Conservation (phyloP, 768 basidiomycete genomes). For the Leccinum fibrillosum region DNA sequence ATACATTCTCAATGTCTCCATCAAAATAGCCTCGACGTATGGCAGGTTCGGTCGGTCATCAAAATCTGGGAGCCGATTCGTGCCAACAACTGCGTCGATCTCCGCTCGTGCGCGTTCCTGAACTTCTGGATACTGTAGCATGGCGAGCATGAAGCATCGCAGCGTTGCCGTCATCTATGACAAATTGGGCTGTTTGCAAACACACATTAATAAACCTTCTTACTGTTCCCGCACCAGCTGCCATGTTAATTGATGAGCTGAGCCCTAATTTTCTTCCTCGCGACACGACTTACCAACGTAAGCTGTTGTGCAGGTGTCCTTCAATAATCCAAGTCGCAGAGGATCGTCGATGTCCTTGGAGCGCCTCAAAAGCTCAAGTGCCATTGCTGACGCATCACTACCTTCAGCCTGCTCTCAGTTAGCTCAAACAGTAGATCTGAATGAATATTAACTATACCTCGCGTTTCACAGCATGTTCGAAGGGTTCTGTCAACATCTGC, state of each 20-base stretch:
- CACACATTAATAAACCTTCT: background rate
- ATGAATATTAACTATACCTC: slow-evolving; percentile 6
- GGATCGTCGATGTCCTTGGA: slow-evolving; percentile 3
- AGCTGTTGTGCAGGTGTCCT: slow-evolving; percentile 11
- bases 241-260: background rate
- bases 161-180: slow-evolving; percentile 10
- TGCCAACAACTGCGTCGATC: slow-evolving; percentile 30
- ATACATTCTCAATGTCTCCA: slow-evolving; percentile 32
- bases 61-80: slow-evolving; percentile 23
- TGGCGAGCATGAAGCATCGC: slow-evolving; percentile 30
- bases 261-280: background rate
- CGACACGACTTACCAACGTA: slow-evolving; percentile 15
- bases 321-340: slow-evolving; percentile 10
- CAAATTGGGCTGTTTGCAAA: background rate
- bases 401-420: slow-evolving; percentile 9
- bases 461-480: slow-evolving; percentile 15
- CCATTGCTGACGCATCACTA: slow-evolving; percentile 11
- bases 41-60: slow-evolving; percentile 24
- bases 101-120: slow-evolving; percentile 31
- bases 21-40: slow-evolving; percentile 29
- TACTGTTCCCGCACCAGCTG: background rate
- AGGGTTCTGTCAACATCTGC: slow-evolving; percentile 17
- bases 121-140: slow-evolving; percentile 31
- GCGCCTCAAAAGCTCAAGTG: slow-evolving; percentile 5
- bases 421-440: background rate